These are phyloP conservation scores for Alternaria gaisen DNA, from an alignment of 2,329 filamentous ascomycete species.

Conservation along the genomic window DNA sequence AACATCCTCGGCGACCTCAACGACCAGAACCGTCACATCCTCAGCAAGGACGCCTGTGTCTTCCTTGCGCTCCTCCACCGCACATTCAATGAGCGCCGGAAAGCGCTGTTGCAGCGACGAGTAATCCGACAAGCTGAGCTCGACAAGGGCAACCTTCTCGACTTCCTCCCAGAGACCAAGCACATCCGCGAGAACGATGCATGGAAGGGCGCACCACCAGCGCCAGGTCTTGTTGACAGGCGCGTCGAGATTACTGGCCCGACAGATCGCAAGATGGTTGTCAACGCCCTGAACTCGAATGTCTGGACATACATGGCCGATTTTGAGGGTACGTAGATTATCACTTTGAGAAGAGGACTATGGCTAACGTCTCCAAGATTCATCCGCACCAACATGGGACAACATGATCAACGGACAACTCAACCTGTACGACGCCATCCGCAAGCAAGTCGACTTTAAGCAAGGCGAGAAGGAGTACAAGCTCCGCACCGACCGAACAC, in stretches of 20 bases:
- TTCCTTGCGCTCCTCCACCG: slow-evolving; percentile 95
- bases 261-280: slow-evolving; percentile 98
- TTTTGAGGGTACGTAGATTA: slow-evolving; percentile 78
- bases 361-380: slow-evolving; percentile 67
- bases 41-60: slow-evolving; percentile 86
- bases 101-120: slow-evolving; percentile 86
- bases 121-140: slow-evolving; percentile 89
- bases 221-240: slow-evolving; percentile 90
- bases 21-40: slow-evolving; percentile 85
- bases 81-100: slow-evolving; percentile 90
- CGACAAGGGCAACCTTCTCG: slow-evolving; percentile 85
- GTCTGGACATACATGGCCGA: slow-evolving; percentile 99
- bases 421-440: slow-evolving; percentile 95
- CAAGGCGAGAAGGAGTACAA: slow-evolving; percentile 96
- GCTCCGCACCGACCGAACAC: slow-evolving; percentile 85
- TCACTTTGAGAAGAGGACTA: too few species aligned
- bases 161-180: slow-evolving; percentile 95
- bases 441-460: slow-evolving; percentile 95
- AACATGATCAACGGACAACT: slow-evolving; percentile 99
- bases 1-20: slow-evolving; percentile 82
- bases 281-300: slow-evolving; percentile 94
- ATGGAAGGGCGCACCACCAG: slow-evolving; percentile 92
- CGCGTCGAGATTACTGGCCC: slow-evolving; percentile 97
- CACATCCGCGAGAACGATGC: slow-evolving; percentile 93
- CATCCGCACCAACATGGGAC: slow-evolving; percentile 95